Percentiles rank a stretch among this genome's conserved stretches.
Evolutionary conservation across 441 rosid genomes (phyloP).

Genomic region (Biscutella auriculata): DNA sequence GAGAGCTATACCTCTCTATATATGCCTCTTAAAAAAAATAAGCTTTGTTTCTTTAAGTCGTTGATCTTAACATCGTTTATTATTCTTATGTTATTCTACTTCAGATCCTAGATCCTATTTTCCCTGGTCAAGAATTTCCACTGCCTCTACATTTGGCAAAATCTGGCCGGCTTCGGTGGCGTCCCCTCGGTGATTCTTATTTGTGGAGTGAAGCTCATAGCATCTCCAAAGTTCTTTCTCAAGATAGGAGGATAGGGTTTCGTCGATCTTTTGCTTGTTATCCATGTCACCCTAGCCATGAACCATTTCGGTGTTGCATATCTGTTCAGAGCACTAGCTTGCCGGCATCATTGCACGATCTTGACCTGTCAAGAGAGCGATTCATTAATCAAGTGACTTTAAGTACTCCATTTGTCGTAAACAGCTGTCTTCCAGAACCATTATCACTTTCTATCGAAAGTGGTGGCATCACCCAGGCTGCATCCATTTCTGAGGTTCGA

Average conservation of each 20-base stretch:
- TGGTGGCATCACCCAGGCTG: constrained; percentile 52
- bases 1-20: too few relatives aligned
- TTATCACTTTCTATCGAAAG: constrained; percentile 60
- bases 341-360: constrained; percentile 31
- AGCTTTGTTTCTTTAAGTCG: neutral
- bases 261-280: constrained; percentile 85
- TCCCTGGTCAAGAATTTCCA: constrained; percentile 87
- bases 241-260: constrained; percentile 66
- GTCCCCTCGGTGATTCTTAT: constrained; percentile 74
- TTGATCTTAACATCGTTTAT: neutral
- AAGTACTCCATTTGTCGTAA: constrained; percentile 62
- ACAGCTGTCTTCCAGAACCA: constrained; percentile 70
- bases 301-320: constrained; percentile 85
- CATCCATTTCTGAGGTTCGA: constrained; percentile 76
- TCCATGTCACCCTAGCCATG: constrained; percentile 84
- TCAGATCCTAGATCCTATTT: constrained; percentile 84
- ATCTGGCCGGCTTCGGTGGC: constrained; percentile 88
- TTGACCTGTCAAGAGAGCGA: constrained; percentile 34
- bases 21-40: neutral
- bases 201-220: constrained; percentile 93
- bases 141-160: constrained; percentile 89
- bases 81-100: constrained; percentile 13
- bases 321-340: constrained; percentile 52
- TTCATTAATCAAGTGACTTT: constrained; percentile 62
- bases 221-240: constrained; percentile 65